Evolutionary conservation across 495 filamentous ascomycete genomes (phyloP), one percentile per base, ranked within the genome.

Genomic region (Penicillium longicatenatum): DNA sequence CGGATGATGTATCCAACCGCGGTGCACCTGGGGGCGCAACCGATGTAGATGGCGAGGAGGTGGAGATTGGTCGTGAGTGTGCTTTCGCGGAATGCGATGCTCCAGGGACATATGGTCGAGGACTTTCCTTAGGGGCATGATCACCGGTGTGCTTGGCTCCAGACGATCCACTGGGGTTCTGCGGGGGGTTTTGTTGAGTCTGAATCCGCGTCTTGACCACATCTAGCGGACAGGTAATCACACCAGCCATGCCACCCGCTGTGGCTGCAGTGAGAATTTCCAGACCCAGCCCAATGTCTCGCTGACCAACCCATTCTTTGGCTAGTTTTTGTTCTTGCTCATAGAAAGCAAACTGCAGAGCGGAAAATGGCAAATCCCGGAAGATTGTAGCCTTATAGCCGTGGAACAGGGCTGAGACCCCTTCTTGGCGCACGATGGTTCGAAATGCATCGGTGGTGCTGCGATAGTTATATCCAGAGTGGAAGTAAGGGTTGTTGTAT

Each of bases 171-270:
- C 58, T 44, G 30, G 65, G 51, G 26, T 53, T 53, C 49, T 35
- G 45, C 43, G 63, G 57, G 2, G 75, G 79, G 59, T 94, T 88
- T 41, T 94, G 79, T 70, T 98, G 93, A 2, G 94, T 98, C 70
- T 98, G 94, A n/a, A 98, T 87, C 48, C 94, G 82, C 1, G 94
- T 98, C 75, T 98, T 98, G 49, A 98, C 95, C 4, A 98, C 94
- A 67, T 98, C 94, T 60, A 98, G 82, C 14, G 94, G 94, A 67
- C 92, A 97, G 3, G 94, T 98, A 1, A 98, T 86, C 4, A 94
- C 89, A 56, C 94, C 94, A 2, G 94, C 94, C 74, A 98, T 85
- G 24, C 94, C 93, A 52, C 94, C 94, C 2, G 94, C 94, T n/a
- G 86, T 88, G 6, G 89, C 91, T 7, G 91, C 94, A 3, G 94